Evolutionary conservation across 2,329 filamentous ascomycete species (phyloP).

Genomic region (Ophiobolus disseminans): DNA sequence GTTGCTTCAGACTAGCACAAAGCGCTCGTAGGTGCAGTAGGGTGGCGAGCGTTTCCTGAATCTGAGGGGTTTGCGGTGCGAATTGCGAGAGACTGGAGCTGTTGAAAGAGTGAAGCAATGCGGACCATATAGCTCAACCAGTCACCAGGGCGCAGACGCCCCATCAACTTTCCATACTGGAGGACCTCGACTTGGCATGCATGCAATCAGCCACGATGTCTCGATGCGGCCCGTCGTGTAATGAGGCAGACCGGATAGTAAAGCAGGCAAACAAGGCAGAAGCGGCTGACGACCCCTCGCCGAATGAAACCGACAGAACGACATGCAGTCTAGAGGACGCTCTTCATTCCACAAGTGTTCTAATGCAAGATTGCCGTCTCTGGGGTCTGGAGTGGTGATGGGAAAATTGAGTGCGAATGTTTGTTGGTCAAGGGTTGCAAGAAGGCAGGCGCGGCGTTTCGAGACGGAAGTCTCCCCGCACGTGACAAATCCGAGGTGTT

Average conservation of each 20-base stretch:
- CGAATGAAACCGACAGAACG: background rate
- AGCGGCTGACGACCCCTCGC: slow-evolving; percentile 9
- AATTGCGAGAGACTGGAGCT: background rate
- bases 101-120: background rate
- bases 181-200: slow-evolving; percentile 16
- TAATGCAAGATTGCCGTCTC: too few species aligned
- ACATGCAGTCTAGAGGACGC: background rate
- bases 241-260: slow-evolving; percentile 13
- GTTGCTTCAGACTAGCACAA: background rate
- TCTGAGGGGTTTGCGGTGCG: background rate
- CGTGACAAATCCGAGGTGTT: too few species aligned
- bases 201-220: slow-evolving; percentile 15
- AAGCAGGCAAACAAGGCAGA: slow-evolving; percentile 32
- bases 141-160: too few species aligned
- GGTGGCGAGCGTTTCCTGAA: background rate
- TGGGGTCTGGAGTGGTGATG: too few species aligned
- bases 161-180: background rate
- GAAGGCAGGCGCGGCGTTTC: too few species aligned
- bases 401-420: too few species aligned
- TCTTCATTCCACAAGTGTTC: background rate
- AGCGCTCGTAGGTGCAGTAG: background rate
- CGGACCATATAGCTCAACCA: background rate
- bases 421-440: too few species aligned
- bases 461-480: too few species aligned
- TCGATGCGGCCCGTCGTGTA: slow-evolving; percentile 12